These are phyloP conservation scores for Psophocarpus tetragonolobus DNA, from an alignment of 306 rosid genomes.

Conservation along the genomic window DNA sequence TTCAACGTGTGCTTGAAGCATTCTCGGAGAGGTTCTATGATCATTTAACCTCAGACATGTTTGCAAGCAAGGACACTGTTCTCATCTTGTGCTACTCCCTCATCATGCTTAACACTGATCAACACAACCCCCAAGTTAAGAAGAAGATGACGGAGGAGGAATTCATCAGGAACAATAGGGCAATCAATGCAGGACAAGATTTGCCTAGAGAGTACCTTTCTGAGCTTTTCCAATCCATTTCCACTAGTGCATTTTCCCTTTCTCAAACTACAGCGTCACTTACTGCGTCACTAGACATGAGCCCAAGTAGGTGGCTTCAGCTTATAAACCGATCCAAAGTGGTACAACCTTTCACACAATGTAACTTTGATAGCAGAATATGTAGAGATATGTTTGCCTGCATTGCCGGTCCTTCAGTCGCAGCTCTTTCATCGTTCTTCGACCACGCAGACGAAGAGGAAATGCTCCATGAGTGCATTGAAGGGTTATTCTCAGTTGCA, in stretches of 20 bases:
- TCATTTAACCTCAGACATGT: slow-evolving; percentile 64
- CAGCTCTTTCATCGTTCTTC: slow-evolving; percentile 78
- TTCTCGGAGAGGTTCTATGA: slow-evolving; percentile 72
- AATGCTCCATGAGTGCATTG: slow-evolving; percentile 84
- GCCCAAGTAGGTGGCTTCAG: slow-evolving; percentile 82
- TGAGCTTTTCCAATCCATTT: slow-evolving; percentile 78
- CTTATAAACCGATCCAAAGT: slow-evolving; percentile 68
- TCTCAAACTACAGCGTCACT: slow-evolving; percentile 45
- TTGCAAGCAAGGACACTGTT: slow-evolving; percentile 80
- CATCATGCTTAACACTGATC: slow-evolving; percentile 95
- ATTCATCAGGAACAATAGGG: slow-evolving; percentile 83
- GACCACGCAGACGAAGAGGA: slow-evolving; percentile 91
- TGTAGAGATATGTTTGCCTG: slow-evolving; percentile 95
- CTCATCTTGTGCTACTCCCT: slow-evolving; percentile 82
- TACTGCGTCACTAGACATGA: slow-evolving; percentile 60
- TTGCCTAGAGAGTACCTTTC: slow-evolving; percentile 84
- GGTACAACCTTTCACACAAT: slow-evolving; percentile 38
- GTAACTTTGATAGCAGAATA: slow-evolving; percentile 58
- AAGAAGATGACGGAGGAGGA: slow-evolving; percentile 96
- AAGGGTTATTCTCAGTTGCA: slow-evolving; percentile 81
- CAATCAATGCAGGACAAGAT: slow-evolving; percentile 88
- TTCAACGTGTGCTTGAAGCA: slow-evolving; percentile 78
- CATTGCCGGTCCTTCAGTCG: slow-evolving; percentile 88
- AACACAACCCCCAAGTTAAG: slow-evolving; percentile 95
- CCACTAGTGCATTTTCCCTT: slow-evolving; percentile 58